Evolutionary conservation across 257 asterid genomes (phyloP).

Genomic region (Solanum lignicaule): DNA sequence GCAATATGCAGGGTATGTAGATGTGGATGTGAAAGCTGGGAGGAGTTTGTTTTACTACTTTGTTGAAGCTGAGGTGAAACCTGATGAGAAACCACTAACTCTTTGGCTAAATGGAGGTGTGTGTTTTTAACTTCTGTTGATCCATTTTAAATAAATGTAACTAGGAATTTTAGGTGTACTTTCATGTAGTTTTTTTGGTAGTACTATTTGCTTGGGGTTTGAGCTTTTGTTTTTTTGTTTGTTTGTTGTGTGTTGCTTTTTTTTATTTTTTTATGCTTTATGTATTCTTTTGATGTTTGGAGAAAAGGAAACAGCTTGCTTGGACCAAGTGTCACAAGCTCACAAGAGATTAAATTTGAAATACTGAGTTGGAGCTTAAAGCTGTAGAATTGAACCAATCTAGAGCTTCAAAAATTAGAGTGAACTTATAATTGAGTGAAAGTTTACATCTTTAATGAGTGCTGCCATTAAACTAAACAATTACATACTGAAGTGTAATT

Average conservation of each 20-base stretch:
- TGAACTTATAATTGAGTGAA: background rate
- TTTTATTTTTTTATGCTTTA: background rate
- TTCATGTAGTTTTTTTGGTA: background rate
- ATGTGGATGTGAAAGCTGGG: conserved; percentile 71
- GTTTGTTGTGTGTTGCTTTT: background rate
- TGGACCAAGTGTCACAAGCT: background rate
- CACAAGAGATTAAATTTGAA: background rate
- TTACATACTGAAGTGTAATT: background rate
- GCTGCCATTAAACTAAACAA: background rate
- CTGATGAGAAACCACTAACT: conserved; percentile 67
- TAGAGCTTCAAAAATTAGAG: background rate
- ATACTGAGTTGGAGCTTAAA: background rate
- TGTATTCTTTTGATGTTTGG: background rate
- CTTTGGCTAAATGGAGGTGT: conserved; percentile 98
- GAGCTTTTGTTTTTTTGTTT: background rate
- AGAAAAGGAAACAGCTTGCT: background rate
- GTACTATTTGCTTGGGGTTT: background rate
- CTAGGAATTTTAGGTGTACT: background rate
- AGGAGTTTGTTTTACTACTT: conserved; percentile 88
- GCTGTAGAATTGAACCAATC: background rate
- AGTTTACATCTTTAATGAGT: background rate
- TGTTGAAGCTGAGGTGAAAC: conserved; percentile 74
- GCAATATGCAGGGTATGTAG: conserved; percentile 89
- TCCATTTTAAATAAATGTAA: background rate
- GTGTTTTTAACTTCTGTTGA: background rate